Base-by-base conservation (phyloP, 192 early-diverging fungal genomes). In the Umbelopsis vinacea region DNA sequence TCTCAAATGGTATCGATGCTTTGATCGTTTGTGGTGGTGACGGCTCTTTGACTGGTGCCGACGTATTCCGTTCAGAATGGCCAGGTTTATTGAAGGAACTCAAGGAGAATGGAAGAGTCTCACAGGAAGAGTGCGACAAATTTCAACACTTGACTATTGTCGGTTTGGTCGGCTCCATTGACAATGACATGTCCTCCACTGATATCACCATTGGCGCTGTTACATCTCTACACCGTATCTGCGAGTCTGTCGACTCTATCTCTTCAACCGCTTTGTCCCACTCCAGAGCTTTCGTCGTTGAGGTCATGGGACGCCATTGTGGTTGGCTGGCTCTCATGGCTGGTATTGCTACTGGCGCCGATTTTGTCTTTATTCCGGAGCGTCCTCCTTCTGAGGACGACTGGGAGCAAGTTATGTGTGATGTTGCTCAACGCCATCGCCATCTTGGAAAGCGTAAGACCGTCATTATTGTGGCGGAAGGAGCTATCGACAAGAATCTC, bases 231-330 rank as follows among this genome's bases (percentile, higher is more conserved):
- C 94, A 96, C 76, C 89, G 97, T 40, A 97, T 98, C 76, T 98
- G 97, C 81, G 97, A 98, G 75, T 85, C 91, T 46, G 90, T 98
- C 4, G 97, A 98, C 73, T 91, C 93, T 1, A 92, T 98, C 46
- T 88, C 90, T 2, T 93, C 93, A 38, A 98, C 97, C 7, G 97
- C 97, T 0, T 85, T 90, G 43, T 95, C 93, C 74, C 97, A 98
- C 77, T 93, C 94, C 50, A 92, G 97, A 52, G 97, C 97, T 9
- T 98, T 98, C 77, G 95, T 98, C 17, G 89, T 98, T 52, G 97
- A 98, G 77, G 97, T 97, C 38, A 98, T 98, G 97, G 97, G 95
- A 7, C 89, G 97, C 26, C 94, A 97, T 74, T 98, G 97, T 77
- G 97, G 97, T 22, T 98, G 97, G 97, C 77, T 95, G 46, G 93